Conservation (phyloP, 345 rosid species). For the Aurinia saxatilis region DNA sequence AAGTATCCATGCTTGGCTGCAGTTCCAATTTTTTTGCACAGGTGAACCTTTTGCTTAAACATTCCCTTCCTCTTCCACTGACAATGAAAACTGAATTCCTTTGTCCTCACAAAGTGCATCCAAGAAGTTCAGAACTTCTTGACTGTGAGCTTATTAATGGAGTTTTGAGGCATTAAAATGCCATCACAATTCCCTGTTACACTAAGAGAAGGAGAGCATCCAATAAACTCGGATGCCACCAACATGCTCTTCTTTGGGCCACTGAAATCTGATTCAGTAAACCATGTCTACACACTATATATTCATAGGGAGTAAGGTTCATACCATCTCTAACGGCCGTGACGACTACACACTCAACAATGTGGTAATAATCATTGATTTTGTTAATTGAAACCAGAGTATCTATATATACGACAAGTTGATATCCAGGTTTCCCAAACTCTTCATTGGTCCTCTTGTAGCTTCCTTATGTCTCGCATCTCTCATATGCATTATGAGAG, state of each 20-base stretch:
- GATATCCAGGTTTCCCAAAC: slow-evolving; percentile 33
- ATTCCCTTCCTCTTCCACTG: slow-evolving; percentile 37
- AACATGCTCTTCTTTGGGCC: too few relatives aligned
- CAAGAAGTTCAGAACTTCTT: slow-evolving; percentile 29
- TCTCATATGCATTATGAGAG: too few relatives aligned
- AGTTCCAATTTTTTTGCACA: slow-evolving; percentile 29
- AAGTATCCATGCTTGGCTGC: slow-evolving; percentile 37
- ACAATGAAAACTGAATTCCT: slow-evolving; percentile 29
- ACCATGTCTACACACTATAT: too few relatives aligned
- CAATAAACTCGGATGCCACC: too few relatives aligned
- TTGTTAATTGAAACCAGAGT: slow-evolving; percentile 23
- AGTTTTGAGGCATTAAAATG: slow-evolving; percentile 34
- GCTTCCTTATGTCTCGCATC: slow-evolving; percentile 26
- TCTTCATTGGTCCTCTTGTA: slow-evolving; percentile 31
- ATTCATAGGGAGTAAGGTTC: too few relatives aligned
- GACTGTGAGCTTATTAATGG: slow-evolving; percentile 33
- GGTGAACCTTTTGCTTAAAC: slow-evolving; percentile 32
- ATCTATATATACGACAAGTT: slow-evolving; percentile 28
- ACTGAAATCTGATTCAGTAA: too few relatives aligned
- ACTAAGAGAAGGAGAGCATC: too few relatives aligned
- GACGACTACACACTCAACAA: slow-evolving; percentile 36
- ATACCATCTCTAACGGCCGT: too few relatives aligned
- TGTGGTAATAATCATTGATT: slow-evolving; percentile 28
- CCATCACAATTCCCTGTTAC: slow-evolving; percentile 37
- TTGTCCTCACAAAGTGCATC: slow-evolving; percentile 28